Evolutionary conservation across 2,329 filamentous ascomycete species (phyloP).

Genomic region (Bretziella fagacearum): DNA sequence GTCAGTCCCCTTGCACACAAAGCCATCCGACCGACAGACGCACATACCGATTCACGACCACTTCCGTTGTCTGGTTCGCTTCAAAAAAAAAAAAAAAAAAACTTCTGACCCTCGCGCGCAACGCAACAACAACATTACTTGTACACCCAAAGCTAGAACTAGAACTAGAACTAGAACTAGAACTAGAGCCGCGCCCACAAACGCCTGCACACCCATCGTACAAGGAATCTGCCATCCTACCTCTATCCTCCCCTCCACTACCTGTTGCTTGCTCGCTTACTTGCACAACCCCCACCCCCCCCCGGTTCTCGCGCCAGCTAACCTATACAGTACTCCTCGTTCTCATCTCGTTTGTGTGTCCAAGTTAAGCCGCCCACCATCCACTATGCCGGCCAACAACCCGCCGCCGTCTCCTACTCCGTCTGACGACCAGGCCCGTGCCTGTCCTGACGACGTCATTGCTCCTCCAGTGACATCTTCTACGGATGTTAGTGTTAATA

Average conservation of each 20-base stretch:
- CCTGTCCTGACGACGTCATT: slow-evolving; percentile 7
- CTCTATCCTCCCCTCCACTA: no score
- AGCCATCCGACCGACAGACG: neutral
- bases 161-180: neutral
- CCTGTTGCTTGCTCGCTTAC: no score
- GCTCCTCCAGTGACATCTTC: neutral
- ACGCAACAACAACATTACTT: neutral
- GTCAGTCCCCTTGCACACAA: slow-evolving; percentile 3
- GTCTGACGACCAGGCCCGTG: slow-evolving; percentile 1
- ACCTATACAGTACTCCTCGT: neutral
- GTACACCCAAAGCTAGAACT: neutral
- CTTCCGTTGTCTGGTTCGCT: neutral
- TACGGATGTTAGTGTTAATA: no score
- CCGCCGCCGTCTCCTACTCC: slow-evolving; percentile 5
- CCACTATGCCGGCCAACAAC: slow-evolving; percentile 6
- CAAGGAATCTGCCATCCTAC: neutral
- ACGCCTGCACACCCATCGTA: neutral
- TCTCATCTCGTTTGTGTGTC: neutral
- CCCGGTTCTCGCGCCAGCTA: neutral
- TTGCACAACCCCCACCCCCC: no score
- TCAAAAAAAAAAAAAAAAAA: neutral
- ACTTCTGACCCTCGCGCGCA: neutral
- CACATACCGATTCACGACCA: slow-evolving; percentile 3
- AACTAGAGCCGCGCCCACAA: neutral
- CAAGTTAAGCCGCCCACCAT: no score